Evolutionary conservation across 257 asterid species (phyloP), one percentile per base, ranked within the genome.

Genomic region (Gentiana straminea): DNA sequence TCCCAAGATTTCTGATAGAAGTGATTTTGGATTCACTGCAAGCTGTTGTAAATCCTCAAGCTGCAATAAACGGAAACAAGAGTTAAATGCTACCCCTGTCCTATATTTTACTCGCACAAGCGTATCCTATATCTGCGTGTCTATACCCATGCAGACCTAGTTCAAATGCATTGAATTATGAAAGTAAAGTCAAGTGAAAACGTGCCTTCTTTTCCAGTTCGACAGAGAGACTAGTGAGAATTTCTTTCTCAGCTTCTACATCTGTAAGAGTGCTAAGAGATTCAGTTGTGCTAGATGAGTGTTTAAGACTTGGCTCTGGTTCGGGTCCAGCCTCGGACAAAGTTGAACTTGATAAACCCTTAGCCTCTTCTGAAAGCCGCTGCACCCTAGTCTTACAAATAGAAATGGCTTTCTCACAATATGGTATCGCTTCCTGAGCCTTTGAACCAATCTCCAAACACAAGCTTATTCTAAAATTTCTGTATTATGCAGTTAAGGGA

Each of bases 21-120:
- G 71, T 11, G 93, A 81, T 65, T 73, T 79, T 57, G 96, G 95
- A 69, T 81, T 85, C 8, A 79, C 61, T 39, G 74, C 76, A 35
- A 77, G 87, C 74, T 87, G 98, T 33, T 91, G 89, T 54, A 91
- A 87, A 79, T 91, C 98, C 74, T 91, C 95, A 55, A 87, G 95
- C 98, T 91, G 89, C 81, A 75, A 49, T 34, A 6, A 52, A 13
- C 54, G 59, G 46, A 61, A 58, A 55, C 9, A 39, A 55, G 15
- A 61, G 13, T 64, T 34, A 63, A 35, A 38, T 24, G 24, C 24
- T 24, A 24, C 24, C 24, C 24, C 24, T 24, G 24, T 24, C 24
- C 24, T 24, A 24, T 24, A 24, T 24, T 24, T 24, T 24, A 24
- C 24, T 24, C 24, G 24, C 24, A 24, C 24, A 24, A 0, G 24